These are phyloP conservation scores for Epichloe baconii DNA, from an alignment of 2,329 filamentous ascomycete species.

Conservation along the genomic window DNA sequence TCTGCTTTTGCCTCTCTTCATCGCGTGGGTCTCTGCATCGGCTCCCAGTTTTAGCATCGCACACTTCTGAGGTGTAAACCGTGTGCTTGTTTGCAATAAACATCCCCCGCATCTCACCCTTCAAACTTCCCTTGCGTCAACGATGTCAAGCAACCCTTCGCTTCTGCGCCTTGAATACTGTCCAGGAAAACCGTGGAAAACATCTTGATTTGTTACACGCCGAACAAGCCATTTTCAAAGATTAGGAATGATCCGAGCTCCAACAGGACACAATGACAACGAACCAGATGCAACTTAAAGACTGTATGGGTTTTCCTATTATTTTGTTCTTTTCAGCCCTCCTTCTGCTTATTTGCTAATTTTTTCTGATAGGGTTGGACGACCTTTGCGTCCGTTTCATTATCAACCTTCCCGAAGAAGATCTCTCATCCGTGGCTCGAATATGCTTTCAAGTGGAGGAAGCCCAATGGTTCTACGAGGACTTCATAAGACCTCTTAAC, in stretches of 20 bases:
- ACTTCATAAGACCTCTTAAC: slow-evolving; percentile 89
- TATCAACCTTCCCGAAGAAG: slow-evolving; percentile 86
- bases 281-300: slow-evolving; percentile 75
- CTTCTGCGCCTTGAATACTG: slow-evolving; percentile 17
- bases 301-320: slow-evolving; percentile 47
- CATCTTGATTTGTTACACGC: slow-evolving; percentile 2
- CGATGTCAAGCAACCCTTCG: slow-evolving; percentile 21
- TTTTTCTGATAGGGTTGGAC: slow-evolving; percentile 60
- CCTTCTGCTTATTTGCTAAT: slow-evolving; percentile 11
- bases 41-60: not conserved
- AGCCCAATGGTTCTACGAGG: slow-evolving; percentile 99
- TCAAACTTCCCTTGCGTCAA: slow-evolving; percentile 3
- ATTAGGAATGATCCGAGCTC: slow-evolving; percentile 8
- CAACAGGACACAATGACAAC: slow-evolving; percentile 50
- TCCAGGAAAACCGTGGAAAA: slow-evolving; percentile 19
- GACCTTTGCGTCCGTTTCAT: slow-evolving; percentile 97
- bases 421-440: slow-evolving; percentile 77
- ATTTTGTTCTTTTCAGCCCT: not conserved
- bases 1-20: not conserved
- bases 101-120: not conserved
- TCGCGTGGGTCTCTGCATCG: not conserved
- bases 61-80: not conserved
- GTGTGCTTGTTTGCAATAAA: not conserved
- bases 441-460: slow-evolving; percentile 99
- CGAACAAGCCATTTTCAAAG: not conserved